Base-by-base conservation (phyloP, 2,329 filamentous ascomycete genomes). In the Hypomyces rosellus region DNA sequence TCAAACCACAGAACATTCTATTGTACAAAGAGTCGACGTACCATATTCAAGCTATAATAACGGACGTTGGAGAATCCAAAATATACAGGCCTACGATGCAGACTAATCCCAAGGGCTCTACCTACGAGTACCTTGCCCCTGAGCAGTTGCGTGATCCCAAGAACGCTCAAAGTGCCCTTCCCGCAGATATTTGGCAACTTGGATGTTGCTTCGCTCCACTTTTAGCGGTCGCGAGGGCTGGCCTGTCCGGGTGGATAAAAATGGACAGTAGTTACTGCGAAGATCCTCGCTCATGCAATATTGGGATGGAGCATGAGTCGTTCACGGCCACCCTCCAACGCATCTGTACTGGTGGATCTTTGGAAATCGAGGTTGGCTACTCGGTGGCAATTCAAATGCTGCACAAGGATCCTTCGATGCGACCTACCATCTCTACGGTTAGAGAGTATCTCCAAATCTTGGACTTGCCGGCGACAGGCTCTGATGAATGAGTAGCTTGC, bases 1-100 rank as follows among this genome's bases (percentile, higher is more conserved):
- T 49, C 1, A 49, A 49, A 18, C 46, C 46, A 4, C 22, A 49
- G 8, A 49, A 49, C 25, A 49, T 49, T 3, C 46, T 49, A 12
- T 8, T 49, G 14, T 15, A 34, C 12, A 13, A 20, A 22, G 46
- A 49, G 34, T 4, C 18, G 7, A 49, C 38, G 4, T 25, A 42
- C 3, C 4, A 3, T 9, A 25, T 41, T 18, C 30, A 16, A 9
- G 20, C 46, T 7, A 34, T 49, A 13, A 20, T 49, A n/a, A 49
- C 46, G 8, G 46, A 49, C 6, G 38, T 49, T 13, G 46, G 46
- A 4, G 38, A 36, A 20, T 43, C 22, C 46, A 49, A 49, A 14
- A 37, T 49, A 33, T 49, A 34, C 38, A 49, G 18, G n/a, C 25
- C 15, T 11, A 38, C 38, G 11, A 34, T 20, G 8, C 3, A 18